Percentiles rank a stretch among this genome's conserved stretches.
phyloP scores from a whole-genome alignment of 805 yeast species.

The Saturnispora saitoi region DNA sequence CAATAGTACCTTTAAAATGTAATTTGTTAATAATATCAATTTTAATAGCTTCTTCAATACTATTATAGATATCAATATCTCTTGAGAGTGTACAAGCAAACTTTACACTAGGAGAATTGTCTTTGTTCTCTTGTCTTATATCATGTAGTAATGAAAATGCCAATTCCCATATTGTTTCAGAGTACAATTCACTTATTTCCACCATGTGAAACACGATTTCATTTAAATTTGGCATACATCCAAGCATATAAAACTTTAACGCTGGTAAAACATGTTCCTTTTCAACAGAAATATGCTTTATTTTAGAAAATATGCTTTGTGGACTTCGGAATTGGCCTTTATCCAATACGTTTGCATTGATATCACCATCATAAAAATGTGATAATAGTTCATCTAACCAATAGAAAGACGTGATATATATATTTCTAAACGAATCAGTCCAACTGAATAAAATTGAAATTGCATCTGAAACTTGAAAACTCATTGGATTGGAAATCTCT shows the following conservation, averaged over 20 bases:
- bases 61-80: not conserved
- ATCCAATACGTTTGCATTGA: not conserved
- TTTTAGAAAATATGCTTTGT: not conserved
- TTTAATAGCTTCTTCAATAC: not conserved
- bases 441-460: not conserved
- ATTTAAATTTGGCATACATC: not conserved
- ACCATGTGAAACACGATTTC: slow-evolving; percentile 2
- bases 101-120: not conserved
- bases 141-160: not conserved
- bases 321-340: not conserved
- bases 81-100: slow-evolving; percentile 3
- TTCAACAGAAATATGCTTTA: not conserved
- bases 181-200: slow-evolving; percentile 1
- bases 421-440: not conserved
- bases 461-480: slow-evolving; percentile 1
- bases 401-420: not conserved
- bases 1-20: not conserved
- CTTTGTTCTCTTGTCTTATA: not conserved
- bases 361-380: not conserved
- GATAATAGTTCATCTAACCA: not conserved
- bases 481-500: not conserved
- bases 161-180: not conserved
- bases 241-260: not conserved
- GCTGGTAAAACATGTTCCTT: not conserved
- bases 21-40: not conserved